These are phyloP conservation scores for Achaetomium macrosporum DNA, from an alignment of 2,329 filamentous ascomycete genomes.

Conservation along the genomic window DNA sequence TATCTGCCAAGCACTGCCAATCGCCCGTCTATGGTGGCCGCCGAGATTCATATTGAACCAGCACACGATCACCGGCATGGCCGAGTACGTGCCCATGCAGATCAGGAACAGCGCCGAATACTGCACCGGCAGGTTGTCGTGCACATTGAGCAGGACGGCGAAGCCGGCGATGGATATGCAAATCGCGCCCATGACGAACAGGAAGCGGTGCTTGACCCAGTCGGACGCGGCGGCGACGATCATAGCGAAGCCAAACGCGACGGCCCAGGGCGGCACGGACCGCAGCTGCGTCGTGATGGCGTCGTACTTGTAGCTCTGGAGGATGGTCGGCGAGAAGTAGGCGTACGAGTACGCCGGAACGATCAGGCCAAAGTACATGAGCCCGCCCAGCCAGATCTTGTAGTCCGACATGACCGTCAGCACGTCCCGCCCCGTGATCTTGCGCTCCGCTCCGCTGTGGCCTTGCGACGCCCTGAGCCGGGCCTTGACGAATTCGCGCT, in stretches of 20 bases:
- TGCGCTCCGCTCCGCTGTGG: constrained; percentile 55
- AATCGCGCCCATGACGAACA: constrained; percentile 65
- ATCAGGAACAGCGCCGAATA: constrained; percentile 81
- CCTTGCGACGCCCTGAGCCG: constrained; percentile 64
- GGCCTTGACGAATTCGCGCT: constrained; percentile 59
- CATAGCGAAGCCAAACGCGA: constrained; percentile 75
- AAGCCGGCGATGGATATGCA: constrained; percentile 68
- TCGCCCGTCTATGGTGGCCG: constrained; percentile 63
- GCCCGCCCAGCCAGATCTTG: constrained; percentile 66
- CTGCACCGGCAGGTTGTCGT: constrained; percentile 60
- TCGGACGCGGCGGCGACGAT: constrained; percentile 68
- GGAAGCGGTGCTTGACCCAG: constrained; percentile 63
- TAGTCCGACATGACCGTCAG: constrained; percentile 63
- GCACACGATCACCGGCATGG: constrained; percentile 83
- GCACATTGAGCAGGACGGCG: constrained; percentile 64
- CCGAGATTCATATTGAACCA: constrained; percentile 79
- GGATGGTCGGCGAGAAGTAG: constrained; percentile 70
- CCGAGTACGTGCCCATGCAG: constrained; percentile 71
- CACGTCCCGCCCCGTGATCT: constrained; percentile 54
- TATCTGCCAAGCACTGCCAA: constrained; percentile 71
- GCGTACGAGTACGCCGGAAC: constrained; percentile 74
- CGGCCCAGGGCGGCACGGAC: constrained; percentile 55
- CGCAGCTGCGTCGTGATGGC: constrained; percentile 53
- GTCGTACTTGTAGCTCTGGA: constrained; percentile 59
- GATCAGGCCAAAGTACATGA: constrained; percentile 78